phyloP scores from a whole-genome alignment of 768 basidiomycete genomes.

The Rubroboletus satanas region DNA sequence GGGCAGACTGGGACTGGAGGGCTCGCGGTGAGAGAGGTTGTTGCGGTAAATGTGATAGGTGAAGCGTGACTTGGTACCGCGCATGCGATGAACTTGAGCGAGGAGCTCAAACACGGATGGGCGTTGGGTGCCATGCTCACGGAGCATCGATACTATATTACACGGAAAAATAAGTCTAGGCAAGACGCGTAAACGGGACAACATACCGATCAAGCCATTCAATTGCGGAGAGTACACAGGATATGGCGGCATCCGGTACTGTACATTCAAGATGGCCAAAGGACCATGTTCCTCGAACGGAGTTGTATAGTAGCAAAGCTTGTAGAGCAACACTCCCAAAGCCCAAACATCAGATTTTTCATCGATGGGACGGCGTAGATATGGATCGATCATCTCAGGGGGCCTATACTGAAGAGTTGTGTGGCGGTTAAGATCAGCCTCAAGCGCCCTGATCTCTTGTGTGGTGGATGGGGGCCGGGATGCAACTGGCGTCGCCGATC shows the following conservation, averaged over 20 bases:
- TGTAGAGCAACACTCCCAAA: constrained; percentile 92
- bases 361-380: constrained; percentile 77
- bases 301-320: constrained; percentile 98
- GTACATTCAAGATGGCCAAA: constrained; percentile 93
- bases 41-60: constrained; percentile 54
- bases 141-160: constrained; percentile 78
- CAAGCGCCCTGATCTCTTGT: constrained; percentile 82
- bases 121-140: constrained; percentile 82
- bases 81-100: constrained; percentile 74
- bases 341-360: constrained; percentile 99
- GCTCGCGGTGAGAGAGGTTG: constrained; percentile 45
- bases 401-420: constrained; percentile 97
- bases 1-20: constrained; percentile 26
- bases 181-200: constrained; percentile 2
- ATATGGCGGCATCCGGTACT: constrained; percentile 88
- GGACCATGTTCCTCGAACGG: constrained; percentile 98
- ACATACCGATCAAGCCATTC: constrained; percentile 77
- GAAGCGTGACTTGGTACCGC: constrained; percentile 81
- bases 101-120: constrained; percentile 89
- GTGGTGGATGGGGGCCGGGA: constrained; percentile 67
- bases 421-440: constrained; percentile 88
- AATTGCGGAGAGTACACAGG: constrained; percentile 82
- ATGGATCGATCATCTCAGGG: constrained; percentile 97
- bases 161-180: constrained; percentile 9
- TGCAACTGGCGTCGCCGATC: constrained; percentile 78